Evolutionary conservation across 116 monocot species (phyloP), one percentile per base, ranked within the genome.

Genomic region (Phalaenopsis hybrid): DNA sequence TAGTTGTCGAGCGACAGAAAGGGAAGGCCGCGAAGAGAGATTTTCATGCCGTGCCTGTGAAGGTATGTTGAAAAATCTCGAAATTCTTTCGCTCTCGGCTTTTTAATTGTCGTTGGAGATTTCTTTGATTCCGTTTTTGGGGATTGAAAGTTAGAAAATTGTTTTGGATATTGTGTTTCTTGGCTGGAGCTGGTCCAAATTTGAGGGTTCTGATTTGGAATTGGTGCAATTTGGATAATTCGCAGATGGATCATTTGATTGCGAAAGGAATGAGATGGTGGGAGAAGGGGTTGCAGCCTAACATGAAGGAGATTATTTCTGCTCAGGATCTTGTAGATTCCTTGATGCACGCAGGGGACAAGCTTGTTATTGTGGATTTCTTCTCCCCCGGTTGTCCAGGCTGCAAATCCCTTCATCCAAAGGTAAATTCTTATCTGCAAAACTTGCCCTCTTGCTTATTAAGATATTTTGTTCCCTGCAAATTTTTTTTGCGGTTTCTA

Each of bases 371-470:
- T 28, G 82, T 89, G 68, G 85, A 83, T 72, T 87, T 82, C 81
- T 89, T 83, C 31, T 89, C 86, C 58, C 87, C 84, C 25, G 87
- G 83, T 46, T 89, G 89, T 77, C 83, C 82, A 28, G 82, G 89
- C n/a, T 89, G 89, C 79, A 89, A 73, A 76, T 45, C 85, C 25
- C 85, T 87, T 49, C 89, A 89, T 67, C 82, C 86, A n/a, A 89
- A 87, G 89, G 89, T 85, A 49, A 9, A 13, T 28, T 0, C 1
- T 25, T 21, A 1, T 23, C 25, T 23, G 67, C 15, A 55, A 55
- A 55, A 16, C 16, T 55, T 55, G 13, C 55, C 16, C 15, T 55
- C 16, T 15, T 67, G 21, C 8, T 67, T 2, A 63, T 25, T 20
- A 1, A 61, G 61, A 68, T 68, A 28, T 8, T 25, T 1, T 28